Conservation (phyloP, 345 rosid species). For the Salix udensis region DNA sequence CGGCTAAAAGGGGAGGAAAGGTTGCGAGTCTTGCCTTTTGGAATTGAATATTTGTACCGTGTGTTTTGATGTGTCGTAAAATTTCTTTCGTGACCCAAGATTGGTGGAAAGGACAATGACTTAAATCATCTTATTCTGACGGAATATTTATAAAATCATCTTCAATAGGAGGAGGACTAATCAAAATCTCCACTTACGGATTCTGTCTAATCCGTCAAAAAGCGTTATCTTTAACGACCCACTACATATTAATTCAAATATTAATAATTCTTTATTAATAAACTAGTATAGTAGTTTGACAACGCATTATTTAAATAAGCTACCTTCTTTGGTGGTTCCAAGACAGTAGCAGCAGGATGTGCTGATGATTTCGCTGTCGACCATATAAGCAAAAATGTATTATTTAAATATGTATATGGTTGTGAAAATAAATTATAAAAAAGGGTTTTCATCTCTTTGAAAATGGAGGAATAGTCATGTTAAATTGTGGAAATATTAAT, state of each 20-base stretch:
- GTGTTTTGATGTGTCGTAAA: too few species aligned
- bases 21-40: neutral
- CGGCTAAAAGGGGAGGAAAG: neutral
- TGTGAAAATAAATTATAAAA: too few species aligned
- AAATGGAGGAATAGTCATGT: too few species aligned
- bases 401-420: too few species aligned
- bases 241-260: too few species aligned
- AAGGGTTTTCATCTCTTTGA: too few species aligned
- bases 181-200: slow-evolving; percentile 22
- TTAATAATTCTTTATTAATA: neutral
- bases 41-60: neutral
- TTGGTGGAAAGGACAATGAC: neutral
- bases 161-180: neutral
- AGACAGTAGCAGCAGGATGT: neutral
- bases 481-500: too few species aligned
- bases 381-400: too few species aligned
- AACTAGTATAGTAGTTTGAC: neutral
- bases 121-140: too few species aligned
- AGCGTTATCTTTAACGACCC: slow-evolving; percentile 11
- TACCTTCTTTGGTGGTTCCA: neutral
- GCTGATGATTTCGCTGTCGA: neutral
- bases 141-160: too few species aligned
- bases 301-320: neutral
- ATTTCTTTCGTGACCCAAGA: too few species aligned
- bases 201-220: slow-evolving; percentile 19